phyloP scores from a whole-genome alignment of 441 rosid genomes.

The Croton setiger region DNA sequence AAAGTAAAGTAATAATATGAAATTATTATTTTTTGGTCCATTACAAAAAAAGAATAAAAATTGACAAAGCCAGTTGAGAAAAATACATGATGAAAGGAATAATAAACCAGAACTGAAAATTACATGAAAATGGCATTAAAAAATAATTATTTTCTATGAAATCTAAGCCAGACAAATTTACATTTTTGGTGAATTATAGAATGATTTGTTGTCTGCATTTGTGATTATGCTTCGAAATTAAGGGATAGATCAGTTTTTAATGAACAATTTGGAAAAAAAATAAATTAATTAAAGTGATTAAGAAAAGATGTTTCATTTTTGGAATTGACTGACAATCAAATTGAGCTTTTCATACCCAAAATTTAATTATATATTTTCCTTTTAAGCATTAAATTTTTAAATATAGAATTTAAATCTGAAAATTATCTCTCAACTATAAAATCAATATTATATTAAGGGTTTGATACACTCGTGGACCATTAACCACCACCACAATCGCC shows the following conservation, averaged over 20 bases:
- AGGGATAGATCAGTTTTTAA: not conserved
- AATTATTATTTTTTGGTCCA: too few species aligned
- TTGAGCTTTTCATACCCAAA: constrained; percentile 9
- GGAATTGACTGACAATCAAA: constrained; percentile 14
- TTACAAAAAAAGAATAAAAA: too few species aligned
- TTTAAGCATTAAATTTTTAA: constrained; percentile 14
- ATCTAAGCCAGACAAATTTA: not conserved
- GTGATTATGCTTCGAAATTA: not conserved
- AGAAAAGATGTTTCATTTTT: constrained; percentile 1
- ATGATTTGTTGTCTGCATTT: not conserved
- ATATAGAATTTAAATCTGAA: constrained; percentile 29
- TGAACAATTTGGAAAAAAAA: not conserved
- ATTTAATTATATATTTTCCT: not conserved
- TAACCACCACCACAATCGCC: constrained; percentile 34
- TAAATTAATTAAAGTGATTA: not conserved
- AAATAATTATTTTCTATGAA: too few species aligned
- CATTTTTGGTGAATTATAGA: not conserved
- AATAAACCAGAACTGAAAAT: not conserved
- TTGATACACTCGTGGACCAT: constrained; percentile 14
- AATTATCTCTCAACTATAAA: constrained; percentile 38
- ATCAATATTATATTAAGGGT: constrained; percentile 9
- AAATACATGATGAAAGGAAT: too few species aligned
- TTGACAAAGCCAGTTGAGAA: too few species aligned
- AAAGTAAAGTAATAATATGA: too few species aligned
- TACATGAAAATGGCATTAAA: not conserved